Conservation (phyloP, 2,329 filamentous ascomycete species). For the Sporothrix phasma region DNA sequence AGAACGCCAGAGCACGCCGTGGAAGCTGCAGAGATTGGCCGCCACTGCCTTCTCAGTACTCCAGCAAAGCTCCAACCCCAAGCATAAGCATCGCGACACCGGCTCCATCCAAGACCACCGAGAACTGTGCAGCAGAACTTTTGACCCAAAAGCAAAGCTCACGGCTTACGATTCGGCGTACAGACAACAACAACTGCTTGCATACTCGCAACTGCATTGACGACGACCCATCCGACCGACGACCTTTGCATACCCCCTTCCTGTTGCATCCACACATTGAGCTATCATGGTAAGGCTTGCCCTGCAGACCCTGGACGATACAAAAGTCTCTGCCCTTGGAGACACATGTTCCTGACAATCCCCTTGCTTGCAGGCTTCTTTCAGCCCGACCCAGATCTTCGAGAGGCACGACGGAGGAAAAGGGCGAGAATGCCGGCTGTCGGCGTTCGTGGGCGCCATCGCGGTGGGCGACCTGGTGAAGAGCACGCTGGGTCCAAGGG, state of each 20-base stretch:
- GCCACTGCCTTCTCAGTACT: background rate
- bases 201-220: background rate
- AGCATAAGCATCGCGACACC: slow-evolving; percentile 9
- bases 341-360: background rate
- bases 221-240: background rate
- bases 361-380: slow-evolving; percentile 35
- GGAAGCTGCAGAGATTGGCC: background rate
- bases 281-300: slow-evolving; percentile 2
- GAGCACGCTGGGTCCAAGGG: slow-evolving; percentile 92
- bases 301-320: background rate
- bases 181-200: background rate
- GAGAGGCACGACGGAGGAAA: slow-evolving; percentile 94
- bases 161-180: background rate
- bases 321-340: background rate
- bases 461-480: slow-evolving; percentile 96
- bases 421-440: slow-evolving; percentile 96
- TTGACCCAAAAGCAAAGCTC: background rate
- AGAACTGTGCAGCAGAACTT: background rate
- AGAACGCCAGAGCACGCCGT: slow-evolving; percentile 1
- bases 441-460: slow-evolving; percentile 97
- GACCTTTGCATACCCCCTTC: background rate
- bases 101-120: background rate
- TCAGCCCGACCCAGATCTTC: slow-evolving; percentile 95
- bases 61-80: background rate
- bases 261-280: background rate